Base-by-base conservation (phyloP, 2,329 filamentous ascomycete species). In the Cladosporium austrohemisphaericum region DNA sequence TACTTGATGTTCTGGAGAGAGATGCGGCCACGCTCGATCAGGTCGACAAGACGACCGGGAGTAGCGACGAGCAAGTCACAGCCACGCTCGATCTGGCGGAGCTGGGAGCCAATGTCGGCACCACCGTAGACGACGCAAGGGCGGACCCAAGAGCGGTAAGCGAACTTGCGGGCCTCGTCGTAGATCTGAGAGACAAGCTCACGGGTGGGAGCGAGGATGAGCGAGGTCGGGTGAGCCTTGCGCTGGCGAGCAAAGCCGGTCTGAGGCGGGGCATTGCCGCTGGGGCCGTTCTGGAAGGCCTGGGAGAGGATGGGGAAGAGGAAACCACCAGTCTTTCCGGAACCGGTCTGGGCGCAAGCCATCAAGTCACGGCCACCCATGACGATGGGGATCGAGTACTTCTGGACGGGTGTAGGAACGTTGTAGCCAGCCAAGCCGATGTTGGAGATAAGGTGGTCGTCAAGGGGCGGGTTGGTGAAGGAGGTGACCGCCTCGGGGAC, bases 291-390 rank as follows among this genome's bases (percentile, higher is more conserved):
- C 66, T 88, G 80, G 79, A 91, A 97, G 47, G 92, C 89, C 75
- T 98, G 92, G n/a, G 93, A 96, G 43, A 98, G 81, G 58, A 98
- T 97, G 52, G 93, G 93, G 79, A 98, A 98, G 57, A 98, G 78
- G 83, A 98, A 98, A 79, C 93, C 93, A 78, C 93, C 93, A 70
- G 93, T 98, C 83, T 98, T 98, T 80, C 93, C 93, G 66, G 93
- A 98, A 85, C 92, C 93, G 62, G 93, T 98, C 80, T 98, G 93
- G 64, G 93, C 93, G 79, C 93, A 98, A 72, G 93, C 93, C 93
- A 98, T 98, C 68, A 98, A 78, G 73, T 98, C 93, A 74, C 93
- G 90, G 57, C 93, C 93, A 62, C 84, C 86, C 88, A 95, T 95
- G 68, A 98, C 93, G 65, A 98, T 98, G 59, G 93, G 93, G 51